Base-by-base conservation (phyloP, 2,329 filamentous ascomycete species). In the Pleurostoma richardsiae region DNA sequence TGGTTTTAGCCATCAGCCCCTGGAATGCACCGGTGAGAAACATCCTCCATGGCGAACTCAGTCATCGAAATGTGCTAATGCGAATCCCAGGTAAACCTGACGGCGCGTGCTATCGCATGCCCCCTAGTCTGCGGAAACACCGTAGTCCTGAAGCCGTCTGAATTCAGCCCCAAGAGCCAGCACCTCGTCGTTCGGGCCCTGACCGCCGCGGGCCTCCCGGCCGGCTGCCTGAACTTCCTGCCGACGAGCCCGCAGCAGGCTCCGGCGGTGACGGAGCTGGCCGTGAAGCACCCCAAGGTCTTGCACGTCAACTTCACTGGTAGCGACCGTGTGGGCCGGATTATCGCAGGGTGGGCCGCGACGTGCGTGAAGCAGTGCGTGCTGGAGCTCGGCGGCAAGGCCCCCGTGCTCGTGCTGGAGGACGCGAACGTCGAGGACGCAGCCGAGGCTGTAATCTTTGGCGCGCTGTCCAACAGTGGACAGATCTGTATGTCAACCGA, bases 281-380 rank as follows among this genome's bases (percentile, higher is more conserved):
- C 87, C 30, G 82, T 88, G 51, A 75, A 79, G 45, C 72, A 85
- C 54, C 75, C 77, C 0, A 70, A 68, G 1, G 69, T 88, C 39
- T 80, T 78, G 60, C 86, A 86, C 61, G 67, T 88, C 56, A 87
- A 84, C 65, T 89, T 88, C 61, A 88, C 85, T 0, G 85, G 85
- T 30, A 82, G 77, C 50, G 84, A 84, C 0, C 64, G 67, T 1
- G 78, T 88, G 0, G 85, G 85, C 8, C 72, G 75, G 27, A 82
- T 86, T 56, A 77, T 88, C 50, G 82, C 80, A 3, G 68, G 71
- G 10, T 72, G 76, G 29, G 81, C 83, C 0, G 84, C 83, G 11
- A 79, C 82, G 57, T 67, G 80, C 58, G 69, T 87, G 42, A 89
- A 88, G 68, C 83, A 83, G 0, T 73, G 81, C 27, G 68, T 88